A percentile compares a stretch with the other conserved stretches of the same genome.
Evolutionary conservation across 1,139 yeast genomes (phyloP).

Genomic region (Sugiyamaella novakii): DNA sequence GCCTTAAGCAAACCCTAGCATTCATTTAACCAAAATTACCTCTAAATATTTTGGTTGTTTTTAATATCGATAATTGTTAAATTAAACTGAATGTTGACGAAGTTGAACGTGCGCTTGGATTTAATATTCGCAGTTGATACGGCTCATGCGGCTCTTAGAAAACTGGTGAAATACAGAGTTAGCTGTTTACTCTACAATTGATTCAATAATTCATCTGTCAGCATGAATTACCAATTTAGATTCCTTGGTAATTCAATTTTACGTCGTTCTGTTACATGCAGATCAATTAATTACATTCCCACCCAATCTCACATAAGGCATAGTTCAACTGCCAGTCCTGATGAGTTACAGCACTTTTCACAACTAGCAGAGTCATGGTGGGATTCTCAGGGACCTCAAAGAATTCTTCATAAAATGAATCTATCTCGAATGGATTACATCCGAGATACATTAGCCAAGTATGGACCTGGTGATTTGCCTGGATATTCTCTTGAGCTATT

Average conservation of each 20-base stretch:
- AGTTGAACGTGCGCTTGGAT: no score
- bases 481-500: conserved; percentile 71
- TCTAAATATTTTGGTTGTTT: background rate
- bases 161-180: no score
- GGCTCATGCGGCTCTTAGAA: no score
- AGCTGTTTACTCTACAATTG: no score
- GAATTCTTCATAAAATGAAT: conserved; percentile 94
- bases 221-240: no score
- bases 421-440: conserved; percentile 85
- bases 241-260: no score
- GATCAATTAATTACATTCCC: no score
- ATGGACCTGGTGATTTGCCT: conserved; percentile 57
- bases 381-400: conserved; percentile 91
- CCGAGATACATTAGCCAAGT: conserved; percentile 55
- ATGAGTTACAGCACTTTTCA: conserved; percentile 79
- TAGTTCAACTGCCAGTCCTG: conserved; percentile 36
- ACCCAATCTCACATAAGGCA: background rate
- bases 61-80: no score
- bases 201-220: no score
- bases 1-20: conserved; percentile 5
- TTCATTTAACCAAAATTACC: conserved; percentile 2
- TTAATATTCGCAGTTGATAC: no score
- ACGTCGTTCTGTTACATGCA: no score
- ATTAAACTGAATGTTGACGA: no score
- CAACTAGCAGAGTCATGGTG: conserved; percentile 91